A percentile compares a stretch with the other conserved stretches of the same genome.
Conservation (phyloP, 2,329 filamentous ascomycete genomes). For the Aspergillus sp. region DNA sequence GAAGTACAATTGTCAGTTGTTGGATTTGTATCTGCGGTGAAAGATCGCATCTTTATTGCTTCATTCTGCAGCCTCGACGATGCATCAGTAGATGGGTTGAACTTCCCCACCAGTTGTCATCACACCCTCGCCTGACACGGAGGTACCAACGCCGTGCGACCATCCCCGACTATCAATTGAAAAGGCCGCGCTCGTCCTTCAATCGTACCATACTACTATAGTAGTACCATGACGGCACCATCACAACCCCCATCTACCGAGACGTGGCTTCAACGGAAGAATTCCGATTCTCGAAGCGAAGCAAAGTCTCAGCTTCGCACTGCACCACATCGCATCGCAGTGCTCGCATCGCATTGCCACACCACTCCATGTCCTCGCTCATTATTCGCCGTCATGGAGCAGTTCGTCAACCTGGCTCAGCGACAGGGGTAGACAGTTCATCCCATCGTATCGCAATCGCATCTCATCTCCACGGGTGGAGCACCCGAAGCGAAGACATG, state of each 20-base stretch:
- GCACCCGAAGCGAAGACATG: constrained; percentile 17
- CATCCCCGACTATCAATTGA: neutral
- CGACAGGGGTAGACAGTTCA: constrained; percentile 18
- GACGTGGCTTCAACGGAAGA: neutral
- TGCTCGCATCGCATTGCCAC: no score
- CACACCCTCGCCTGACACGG: neutral
- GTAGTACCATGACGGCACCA: neutral
- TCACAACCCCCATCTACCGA: neutral
- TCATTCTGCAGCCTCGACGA: neutral
- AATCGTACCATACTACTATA: neutral
- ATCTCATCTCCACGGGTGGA: constrained; percentile 20
- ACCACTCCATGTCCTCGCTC: neutral
- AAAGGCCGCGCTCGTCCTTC: neutral
- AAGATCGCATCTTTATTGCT: neutral
- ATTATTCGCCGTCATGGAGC: neutral
- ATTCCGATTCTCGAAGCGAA: neutral
- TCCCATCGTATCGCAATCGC: constrained; percentile 11
- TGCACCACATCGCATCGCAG: no score
- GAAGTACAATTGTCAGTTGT: neutral
- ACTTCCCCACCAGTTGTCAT: neutral
- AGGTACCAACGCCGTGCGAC: neutral
- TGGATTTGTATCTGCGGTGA: neutral
- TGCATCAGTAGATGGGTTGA: neutral
- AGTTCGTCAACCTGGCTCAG: constrained; percentile 6
- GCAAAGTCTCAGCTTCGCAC: neutral